Conservation (phyloP, 1,284 basidiomycete genomes). For the Sporisorium sorghi region DNA sequence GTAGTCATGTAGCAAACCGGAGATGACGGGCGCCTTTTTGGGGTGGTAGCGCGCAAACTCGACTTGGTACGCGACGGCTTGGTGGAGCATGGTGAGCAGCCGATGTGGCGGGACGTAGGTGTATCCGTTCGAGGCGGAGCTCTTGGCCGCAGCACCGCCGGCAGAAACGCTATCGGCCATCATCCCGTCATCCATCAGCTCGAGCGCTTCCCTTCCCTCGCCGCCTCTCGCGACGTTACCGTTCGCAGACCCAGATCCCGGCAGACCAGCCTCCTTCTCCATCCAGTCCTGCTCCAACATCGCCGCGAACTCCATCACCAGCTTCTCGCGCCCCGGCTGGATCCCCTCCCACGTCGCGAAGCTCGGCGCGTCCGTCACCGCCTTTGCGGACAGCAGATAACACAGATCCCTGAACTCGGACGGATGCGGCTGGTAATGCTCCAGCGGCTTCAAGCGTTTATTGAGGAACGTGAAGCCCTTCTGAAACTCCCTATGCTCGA, state of each 20-base stretch:
- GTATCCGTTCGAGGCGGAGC: constrained; percentile 22
- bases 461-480: constrained; percentile 72
- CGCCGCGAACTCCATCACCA: constrained; percentile 67
- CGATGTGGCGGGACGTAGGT: constrained; percentile 70
- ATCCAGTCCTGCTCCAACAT: constrained; percentile 63
- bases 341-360: constrained; percentile 72
- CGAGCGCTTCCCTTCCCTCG: constrained; percentile 17
- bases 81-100: constrained; percentile 70
- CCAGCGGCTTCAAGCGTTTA: constrained; percentile 72
- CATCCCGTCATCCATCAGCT: constrained; percentile 39
- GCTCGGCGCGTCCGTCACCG: constrained; percentile 72
- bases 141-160: constrained; percentile 13
- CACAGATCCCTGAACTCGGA: constrained; percentile 72
- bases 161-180: constrained; percentile 19
- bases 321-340: constrained; percentile 70
- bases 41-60: constrained; percentile 68
- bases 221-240: constrained; percentile 6
- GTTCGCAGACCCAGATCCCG: constrained; percentile 24
- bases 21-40: constrained; percentile 66
- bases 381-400: constrained; percentile 70
- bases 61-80: constrained; percentile 72
- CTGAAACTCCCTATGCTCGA: constrained; percentile 71
- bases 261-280: constrained; percentile 49
- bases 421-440: constrained; percentile 72
- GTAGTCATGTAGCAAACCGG: constrained; percentile 62